These are phyloP conservation scores for Coemansia sp. DNA, from an alignment of 192 early-diverging fungal species.

Conservation along the genomic window DNA sequence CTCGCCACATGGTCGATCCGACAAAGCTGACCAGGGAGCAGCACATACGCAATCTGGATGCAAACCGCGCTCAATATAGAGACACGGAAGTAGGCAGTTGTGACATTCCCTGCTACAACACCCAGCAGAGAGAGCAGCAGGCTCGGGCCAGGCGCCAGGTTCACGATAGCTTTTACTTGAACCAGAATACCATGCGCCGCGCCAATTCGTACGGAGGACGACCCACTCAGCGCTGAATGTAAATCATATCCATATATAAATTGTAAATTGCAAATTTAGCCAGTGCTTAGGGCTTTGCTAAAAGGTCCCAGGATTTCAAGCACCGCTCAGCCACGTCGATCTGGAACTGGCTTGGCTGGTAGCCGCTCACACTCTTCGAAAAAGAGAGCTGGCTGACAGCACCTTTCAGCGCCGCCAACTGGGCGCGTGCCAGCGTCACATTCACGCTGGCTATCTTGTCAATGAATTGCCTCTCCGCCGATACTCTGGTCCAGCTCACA, in stretches of 20 bases:
- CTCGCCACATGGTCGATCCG: background rate
- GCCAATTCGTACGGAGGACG: background rate
- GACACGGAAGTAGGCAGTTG: background rate
- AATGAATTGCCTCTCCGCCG: conserved; percentile 26
- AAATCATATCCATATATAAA: too few species aligned
- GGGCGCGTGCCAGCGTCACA: conserved; percentile 10
- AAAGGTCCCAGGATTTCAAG: conserved; percentile 19
- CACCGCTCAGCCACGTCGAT: conserved; percentile 24
- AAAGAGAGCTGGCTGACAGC: background rate
- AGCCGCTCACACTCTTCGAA: background rate
- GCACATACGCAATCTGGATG: background rate
- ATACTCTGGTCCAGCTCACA: conserved; percentile 41
- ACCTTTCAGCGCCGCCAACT: conserved; percentile 10
- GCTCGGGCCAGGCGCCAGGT: background rate
- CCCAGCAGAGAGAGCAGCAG: background rate
- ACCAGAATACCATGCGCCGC: background rate
- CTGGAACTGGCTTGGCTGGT: conserved; percentile 7
- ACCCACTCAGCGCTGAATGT: background rate
- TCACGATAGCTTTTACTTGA: background rate
- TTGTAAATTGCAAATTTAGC: too few species aligned
- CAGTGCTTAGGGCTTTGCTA: too few species aligned
- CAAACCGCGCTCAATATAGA: background rate
- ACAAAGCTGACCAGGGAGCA: background rate
- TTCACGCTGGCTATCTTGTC: conserved; percentile 18
- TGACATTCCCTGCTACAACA: background rate